A percentile compares a stretch with the other conserved stretches of the same genome.
These are phyloP conservation scores for Salix udensis DNA, from an alignment of 345 rosid genomes.

Conservation along the genomic window DNA sequence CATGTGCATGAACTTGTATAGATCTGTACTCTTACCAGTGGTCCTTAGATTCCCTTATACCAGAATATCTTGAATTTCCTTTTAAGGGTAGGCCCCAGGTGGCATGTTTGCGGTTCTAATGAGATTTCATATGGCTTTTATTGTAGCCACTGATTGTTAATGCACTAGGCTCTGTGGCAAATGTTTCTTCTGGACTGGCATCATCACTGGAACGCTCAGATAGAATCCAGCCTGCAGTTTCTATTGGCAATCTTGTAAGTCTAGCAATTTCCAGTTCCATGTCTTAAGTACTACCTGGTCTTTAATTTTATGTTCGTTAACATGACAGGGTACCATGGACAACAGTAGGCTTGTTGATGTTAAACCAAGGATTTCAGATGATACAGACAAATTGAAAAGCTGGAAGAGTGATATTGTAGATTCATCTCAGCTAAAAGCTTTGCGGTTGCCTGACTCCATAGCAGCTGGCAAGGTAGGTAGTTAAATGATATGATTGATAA, in stretches of 20 bases:
- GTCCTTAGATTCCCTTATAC: no score
- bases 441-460: slow-evolving; percentile 41
- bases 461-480: slow-evolving; percentile 38
- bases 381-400: slow-evolving; percentile 38
- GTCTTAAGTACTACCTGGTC: slow-evolving; percentile 6
- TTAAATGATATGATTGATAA: not conserved
- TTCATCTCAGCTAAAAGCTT: slow-evolving; percentile 39
- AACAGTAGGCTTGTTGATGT: slow-evolving; percentile 42
- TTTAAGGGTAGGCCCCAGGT: no score
- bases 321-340: slow-evolving; percentile 40
- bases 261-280: not conserved
- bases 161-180: slow-evolving; percentile 38
- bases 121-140: slow-evolving; percentile 6
- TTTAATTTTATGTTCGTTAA: slow-evolving; percentile 11
- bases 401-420: slow-evolving; percentile 48
- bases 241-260: slow-evolving; percentile 39
- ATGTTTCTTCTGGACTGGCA: slow-evolving; percentile 35
- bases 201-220: slow-evolving; percentile 39
- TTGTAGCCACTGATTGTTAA: slow-evolving; percentile 43
- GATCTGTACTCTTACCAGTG: no score
- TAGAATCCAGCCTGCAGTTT: slow-evolving; percentile 37
- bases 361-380: slow-evolving; percentile 44
- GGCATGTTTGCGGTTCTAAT: not conserved
- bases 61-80: no score
- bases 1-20: no score